Evolutionary conservation across 768 basidiomycete genomes (phyloP).

Genomic region (Vararia minispora): DNA sequence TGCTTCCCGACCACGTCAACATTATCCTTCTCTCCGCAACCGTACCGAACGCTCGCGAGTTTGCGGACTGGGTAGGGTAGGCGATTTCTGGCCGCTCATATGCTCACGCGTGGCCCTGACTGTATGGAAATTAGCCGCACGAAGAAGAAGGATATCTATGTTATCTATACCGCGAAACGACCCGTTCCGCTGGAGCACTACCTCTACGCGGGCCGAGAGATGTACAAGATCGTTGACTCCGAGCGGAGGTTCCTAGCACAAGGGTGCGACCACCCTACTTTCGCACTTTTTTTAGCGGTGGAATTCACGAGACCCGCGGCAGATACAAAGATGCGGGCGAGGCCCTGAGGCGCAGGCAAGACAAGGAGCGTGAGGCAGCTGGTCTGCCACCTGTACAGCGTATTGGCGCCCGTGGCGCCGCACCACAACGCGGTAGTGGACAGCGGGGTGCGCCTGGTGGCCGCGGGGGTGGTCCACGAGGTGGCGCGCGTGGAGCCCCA

Average conservation of each 20-base stretch:
- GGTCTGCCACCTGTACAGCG: conserved; percentile 81
- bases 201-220: conserved; percentile 86
- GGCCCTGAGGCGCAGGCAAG: conserved; percentile 85
- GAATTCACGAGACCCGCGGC: background rate
- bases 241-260: conserved; percentile 57
- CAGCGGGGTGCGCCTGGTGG: conserved; percentile 35
- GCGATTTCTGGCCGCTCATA: conserved; percentile 16
- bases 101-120: background rate
- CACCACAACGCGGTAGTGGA: conserved; percentile 33
- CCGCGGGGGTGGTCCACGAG: conserved; percentile 37
- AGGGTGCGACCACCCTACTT: conserved; percentile 38
- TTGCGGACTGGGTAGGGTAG: conserved; percentile 99
- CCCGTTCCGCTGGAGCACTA: conserved; percentile 97
- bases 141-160: conserved; percentile 98
- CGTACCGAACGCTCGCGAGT: conserved; percentile 95
- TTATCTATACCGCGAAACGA: conserved; percentile 91
- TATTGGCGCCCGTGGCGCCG: conserved; percentile 69
- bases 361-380: conserved; percentile 94
- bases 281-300: background rate
- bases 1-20: conserved; percentile 97
- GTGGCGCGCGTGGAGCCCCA: conserved; percentile 20
- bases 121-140: conserved; percentile 54
- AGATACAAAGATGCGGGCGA: conserved; percentile 90
- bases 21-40: conserved; percentile 97
- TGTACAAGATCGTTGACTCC: conserved; percentile 87